These are phyloP conservation scores for Tylopilus felleus DNA, from an alignment of 768 basidiomycete genomes.

Conservation along the genomic window DNA sequence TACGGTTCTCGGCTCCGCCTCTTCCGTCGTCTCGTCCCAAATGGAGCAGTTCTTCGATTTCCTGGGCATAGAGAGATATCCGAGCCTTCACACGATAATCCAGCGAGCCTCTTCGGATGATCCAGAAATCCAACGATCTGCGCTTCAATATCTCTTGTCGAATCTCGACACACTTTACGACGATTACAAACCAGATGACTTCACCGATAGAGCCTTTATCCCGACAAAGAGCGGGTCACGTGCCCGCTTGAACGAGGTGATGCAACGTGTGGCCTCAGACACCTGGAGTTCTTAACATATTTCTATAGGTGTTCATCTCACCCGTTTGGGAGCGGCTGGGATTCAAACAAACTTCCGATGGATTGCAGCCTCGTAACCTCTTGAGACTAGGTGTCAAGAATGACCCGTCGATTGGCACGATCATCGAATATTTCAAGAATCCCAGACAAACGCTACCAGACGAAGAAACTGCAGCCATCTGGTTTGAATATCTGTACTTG, in stretches of 20 bases:
- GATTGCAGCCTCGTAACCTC: neutral
- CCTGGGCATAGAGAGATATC: constrained; percentile 2
- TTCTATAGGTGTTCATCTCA: constrained; percentile 6
- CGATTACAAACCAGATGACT: constrained; percentile 11
- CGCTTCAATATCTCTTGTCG: constrained; percentile 12
- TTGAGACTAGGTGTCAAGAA: constrained; percentile 13
- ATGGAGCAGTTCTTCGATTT: neutral
- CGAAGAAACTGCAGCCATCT: neutral
- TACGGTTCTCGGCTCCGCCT: neutral
- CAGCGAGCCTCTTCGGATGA: constrained; percentile 4
- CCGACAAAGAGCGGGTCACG: constrained; percentile 7
- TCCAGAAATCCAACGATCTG: neutral
- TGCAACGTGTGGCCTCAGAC: neutral
- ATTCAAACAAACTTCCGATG: constrained; percentile 3
- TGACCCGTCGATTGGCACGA: constrained; percentile 1
- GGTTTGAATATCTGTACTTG: constrained; percentile 7
- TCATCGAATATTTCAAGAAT: neutral
- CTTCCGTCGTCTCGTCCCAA: neutral
- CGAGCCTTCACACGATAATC: constrained; percentile 8
- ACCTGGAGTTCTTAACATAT: neutral
- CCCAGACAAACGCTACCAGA: constrained; percentile 1
- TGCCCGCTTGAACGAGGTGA: constrained; percentile 11
- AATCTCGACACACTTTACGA: constrained; percentile 9
- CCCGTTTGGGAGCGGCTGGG: constrained; percentile 10
- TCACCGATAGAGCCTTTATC: constrained; percentile 9